Base-by-base conservation (phyloP, 164 flowering plant genomes). In the Taxillus chinensis region DNA sequence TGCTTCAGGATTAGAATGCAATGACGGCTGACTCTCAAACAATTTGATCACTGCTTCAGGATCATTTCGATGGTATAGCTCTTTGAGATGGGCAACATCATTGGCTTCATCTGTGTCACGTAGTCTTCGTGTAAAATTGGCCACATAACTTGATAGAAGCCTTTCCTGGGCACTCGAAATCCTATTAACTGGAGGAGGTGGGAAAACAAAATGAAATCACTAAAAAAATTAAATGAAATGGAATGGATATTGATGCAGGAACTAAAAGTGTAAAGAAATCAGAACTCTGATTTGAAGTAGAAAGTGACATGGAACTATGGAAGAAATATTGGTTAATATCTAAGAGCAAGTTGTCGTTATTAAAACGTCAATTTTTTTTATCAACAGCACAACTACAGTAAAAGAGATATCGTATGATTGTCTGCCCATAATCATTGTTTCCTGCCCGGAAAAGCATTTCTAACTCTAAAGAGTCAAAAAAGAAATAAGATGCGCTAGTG, bases 31-130 rank as follows among this genome's bases (percentile, higher is more conserved):
- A 64, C 78, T 82, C 78, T 95, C 99, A 84, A 95, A 95, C 40
- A 80, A 45, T 77, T 86, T 82, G 65, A 95, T 91, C 42, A 91
- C 93, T 51, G 82, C 84, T 70, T 95, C 99, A 49, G 92, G 92
- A 73, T 91, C 97, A 75, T 73, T 83, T 67, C 85, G 68, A 55
- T 67, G 91, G 72, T 67, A 74, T 42, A 95, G 85, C 68, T 91
- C 96, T 74, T 69, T 83, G 13, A 89, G 82, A 60, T 81, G 73
- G 41, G 91, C 67, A 64, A 71, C 79, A 60, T 83, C 91, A 78
- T 64, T 77, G 50, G 70, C 78, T 68, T 77, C 93, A 62, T 86
- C 87, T 27, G 71, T 62, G 60, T 87, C 91, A 64, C 90, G 95
- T 51, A 79, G 70, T 74, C 86, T 72, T 8, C 96, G 96, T 70